Evolutionary conservation across 768 basidiomycete species (phyloP).

Genomic region (Mycena amicta): DNA sequence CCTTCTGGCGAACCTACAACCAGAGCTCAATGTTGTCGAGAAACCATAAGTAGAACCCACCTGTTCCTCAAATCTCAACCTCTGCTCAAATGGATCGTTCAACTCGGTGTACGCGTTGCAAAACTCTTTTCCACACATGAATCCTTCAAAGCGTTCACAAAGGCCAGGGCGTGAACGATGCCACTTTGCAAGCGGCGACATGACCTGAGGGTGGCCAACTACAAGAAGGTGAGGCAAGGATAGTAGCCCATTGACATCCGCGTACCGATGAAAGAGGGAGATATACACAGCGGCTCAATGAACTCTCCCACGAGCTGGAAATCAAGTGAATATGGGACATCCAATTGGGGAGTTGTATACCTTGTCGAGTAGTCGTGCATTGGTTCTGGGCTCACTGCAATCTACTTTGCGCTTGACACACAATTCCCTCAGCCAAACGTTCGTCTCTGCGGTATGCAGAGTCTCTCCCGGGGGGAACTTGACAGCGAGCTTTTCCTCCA

Average conservation of each 20-base stretch:
- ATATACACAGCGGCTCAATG: constrained; percentile 96
- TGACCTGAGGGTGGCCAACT: constrained; percentile 99
- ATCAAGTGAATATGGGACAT: neutral
- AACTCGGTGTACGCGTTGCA: constrained; percentile 99
- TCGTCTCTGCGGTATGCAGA: constrained; percentile 84
- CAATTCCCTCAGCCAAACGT: constrained; percentile 83
- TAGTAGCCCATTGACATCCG: neutral
- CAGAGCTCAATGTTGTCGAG: neutral
- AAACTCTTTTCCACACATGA: constrained; percentile 97
- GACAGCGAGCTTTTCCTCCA: constrained; percentile 90
- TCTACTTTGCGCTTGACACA: constrained; percentile 95
- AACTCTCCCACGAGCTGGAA: constrained; percentile 91
- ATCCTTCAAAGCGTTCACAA: constrained; percentile 98
- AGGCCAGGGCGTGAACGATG: constrained; percentile 96
- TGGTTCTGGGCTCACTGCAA: constrained; percentile 94
- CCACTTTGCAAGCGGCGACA: constrained; percentile 99
- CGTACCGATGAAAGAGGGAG: constrained; percentile 91
- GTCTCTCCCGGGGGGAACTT: constrained; percentile 93
- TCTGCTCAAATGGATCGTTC: constrained; percentile 98
- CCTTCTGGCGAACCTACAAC: constrained; percentile 81
- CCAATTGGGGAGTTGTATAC: constrained; percentile 34
- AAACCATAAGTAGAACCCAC: constrained; percentile 32
- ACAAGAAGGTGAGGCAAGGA: constrained; percentile 1
- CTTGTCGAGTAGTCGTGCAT: constrained; percentile 94
- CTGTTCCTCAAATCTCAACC: constrained; percentile 95